These are phyloP conservation scores for Dryas integrifolia DNA, from an alignment of 331 rosid genomes.

Conservation along the genomic window DNA sequence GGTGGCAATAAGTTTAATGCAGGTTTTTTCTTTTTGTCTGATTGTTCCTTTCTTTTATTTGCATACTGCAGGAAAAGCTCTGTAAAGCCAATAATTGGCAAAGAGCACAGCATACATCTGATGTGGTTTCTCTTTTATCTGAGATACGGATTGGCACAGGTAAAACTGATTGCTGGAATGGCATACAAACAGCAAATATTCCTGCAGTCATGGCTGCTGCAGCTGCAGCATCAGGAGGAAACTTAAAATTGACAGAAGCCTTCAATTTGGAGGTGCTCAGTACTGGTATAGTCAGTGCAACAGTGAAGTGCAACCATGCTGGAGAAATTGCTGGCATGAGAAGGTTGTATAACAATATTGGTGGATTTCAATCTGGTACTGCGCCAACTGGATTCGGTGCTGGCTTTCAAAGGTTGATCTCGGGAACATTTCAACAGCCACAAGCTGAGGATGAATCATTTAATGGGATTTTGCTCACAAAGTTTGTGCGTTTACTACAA, in stretches of 20 bases:
- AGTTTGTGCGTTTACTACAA: constrained; percentile 87
- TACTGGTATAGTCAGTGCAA: constrained; percentile 90
- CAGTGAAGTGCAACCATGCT: constrained; percentile 94
- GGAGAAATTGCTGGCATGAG: constrained; percentile 99
- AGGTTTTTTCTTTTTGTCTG: not conserved
- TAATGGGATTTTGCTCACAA: constrained; percentile 78
- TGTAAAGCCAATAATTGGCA: constrained; percentile 95
- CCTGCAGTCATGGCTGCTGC: constrained; percentile 99
- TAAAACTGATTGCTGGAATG: constrained; percentile 84
- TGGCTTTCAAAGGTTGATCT: constrained; percentile 91
- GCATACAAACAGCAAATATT: constrained; percentile 76
- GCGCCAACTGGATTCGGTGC: constrained; percentile 63
- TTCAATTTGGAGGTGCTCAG: constrained; percentile 94
- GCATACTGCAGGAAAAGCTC: constrained; percentile 68
- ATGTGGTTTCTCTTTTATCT: constrained; percentile 86
- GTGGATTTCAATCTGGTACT: constrained; percentile 76
- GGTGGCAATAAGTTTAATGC: too few species aligned
- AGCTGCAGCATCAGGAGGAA: constrained; percentile 94
- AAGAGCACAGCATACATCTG: constrained; percentile 86
- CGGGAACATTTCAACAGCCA: constrained; percentile 81
- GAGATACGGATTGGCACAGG: constrained; percentile 92
- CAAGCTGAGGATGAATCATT: constrained; percentile 79
- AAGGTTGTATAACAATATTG: constrained; percentile 93
- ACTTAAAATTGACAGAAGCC: constrained; percentile 80
- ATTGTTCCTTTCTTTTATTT: constrained; percentile 16